Evolutionary conservation across 345 rosid genomes (phyloP), one percentile per base, ranked within the genome.

Genomic region (Citrus sp.): DNA sequence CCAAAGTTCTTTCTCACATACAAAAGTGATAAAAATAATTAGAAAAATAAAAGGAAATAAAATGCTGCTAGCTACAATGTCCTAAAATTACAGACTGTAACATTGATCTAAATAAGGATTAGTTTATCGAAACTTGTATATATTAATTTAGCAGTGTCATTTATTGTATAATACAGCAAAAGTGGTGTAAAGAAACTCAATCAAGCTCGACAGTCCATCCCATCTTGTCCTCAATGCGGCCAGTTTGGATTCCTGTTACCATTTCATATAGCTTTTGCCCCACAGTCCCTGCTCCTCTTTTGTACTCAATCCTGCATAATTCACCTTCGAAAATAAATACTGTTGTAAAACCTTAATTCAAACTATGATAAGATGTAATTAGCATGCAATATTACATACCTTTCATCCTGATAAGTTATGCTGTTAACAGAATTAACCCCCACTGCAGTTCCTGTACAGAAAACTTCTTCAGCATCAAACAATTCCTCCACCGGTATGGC

Each of bases 401-500:
- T 79, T 28, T 75, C 72, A 30, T 67, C 82, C 72, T 37, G 74
- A 40, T 83, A 87, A 65, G 89, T 85, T 7, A 87, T 59, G 65
- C 82, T 84, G 27, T 81, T 79, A 64, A 84, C 89, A 14, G 88
- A 73, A n/a, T 61, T 73, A 24, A 87, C 70, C 24, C 70, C 85
- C n/a, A 87, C 77, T 1, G 89, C 89, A 40, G 88, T 89, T 70
- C 89, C 90, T 6, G 90, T 82, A 80, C 88, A 89, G 81, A 87
- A 89, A 32, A 81, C 85, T 64, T 86, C 88, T n/a, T 87, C 90
- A 28, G 88, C 92, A 18, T 79, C 85, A 5, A 82, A 35, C 67
- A 84, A 55, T 6, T 89, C 86, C 55, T 79, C 80, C 54, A 82
- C 74, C 10, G 76, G 76, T 46, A 89, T 62, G 3, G n/a, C 74